Evolutionary conservation across 1,284 basidiomycete genomes (phyloP).

Genomic region (Sporisorium scitamineum): DNA sequence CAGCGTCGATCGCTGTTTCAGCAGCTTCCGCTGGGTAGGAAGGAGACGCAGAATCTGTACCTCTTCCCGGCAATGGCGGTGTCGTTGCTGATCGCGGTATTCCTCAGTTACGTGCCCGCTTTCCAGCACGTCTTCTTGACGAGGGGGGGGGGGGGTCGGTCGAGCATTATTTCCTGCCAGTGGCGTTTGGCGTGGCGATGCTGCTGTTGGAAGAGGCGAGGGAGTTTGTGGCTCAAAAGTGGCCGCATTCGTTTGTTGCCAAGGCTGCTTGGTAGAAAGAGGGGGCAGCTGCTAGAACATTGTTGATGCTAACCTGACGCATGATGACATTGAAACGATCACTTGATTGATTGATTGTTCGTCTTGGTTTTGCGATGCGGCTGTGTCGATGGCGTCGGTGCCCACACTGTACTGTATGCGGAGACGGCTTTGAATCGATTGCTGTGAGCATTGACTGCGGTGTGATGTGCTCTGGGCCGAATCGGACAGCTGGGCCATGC

Average conservation of each 20-base stretch:
- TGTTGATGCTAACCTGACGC: not conserved
- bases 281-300: not conserved
- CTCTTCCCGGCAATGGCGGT: slow-evolving; percentile 49
- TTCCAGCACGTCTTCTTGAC: slow-evolving; percentile 35
- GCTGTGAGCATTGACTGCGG: not conserved
- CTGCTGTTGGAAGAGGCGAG: slow-evolving; percentile 68
- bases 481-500: slow-evolving; percentile 23
- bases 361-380: too few species aligned
- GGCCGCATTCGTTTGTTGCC: slow-evolving; percentile 52
- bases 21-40: slow-evolving; percentile 41
- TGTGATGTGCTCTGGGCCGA: slow-evolving; percentile 20
- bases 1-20: slow-evolving; percentile 71
- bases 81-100: slow-evolving; percentile 47
- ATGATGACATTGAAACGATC: not conserved
- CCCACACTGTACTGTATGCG: slow-evolving; percentile 26
- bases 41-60: slow-evolving; percentile 36
- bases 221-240: slow-evolving; percentile 55
- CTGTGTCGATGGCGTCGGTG: slow-evolving; percentile 23
- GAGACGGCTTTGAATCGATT: slow-evolving; percentile 16
- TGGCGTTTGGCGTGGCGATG: slow-evolving; percentile 70
- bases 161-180: slow-evolving; percentile 73
- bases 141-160: slow-evolving; percentile 69
- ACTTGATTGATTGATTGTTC: not conserved
- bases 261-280: slow-evolving; percentile 58
- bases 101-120: slow-evolving; percentile 47